Evolutionary conservation across 768 basidiomycete species (phyloP), one percentile per base, ranked within the genome.

Genomic region (Suillus brevipes): DNA sequence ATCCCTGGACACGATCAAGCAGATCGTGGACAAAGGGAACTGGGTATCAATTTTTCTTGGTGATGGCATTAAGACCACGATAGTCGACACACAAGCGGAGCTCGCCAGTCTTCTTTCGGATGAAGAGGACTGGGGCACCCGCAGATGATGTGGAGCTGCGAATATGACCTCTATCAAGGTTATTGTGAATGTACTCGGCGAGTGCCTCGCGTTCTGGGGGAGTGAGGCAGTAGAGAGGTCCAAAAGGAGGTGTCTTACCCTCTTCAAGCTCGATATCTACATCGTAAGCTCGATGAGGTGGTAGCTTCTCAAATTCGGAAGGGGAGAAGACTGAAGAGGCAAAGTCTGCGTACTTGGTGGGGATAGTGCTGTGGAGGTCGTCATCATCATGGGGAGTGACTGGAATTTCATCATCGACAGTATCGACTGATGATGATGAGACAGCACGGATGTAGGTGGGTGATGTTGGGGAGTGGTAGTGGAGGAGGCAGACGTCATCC

Each of bases 221-320:
- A 0, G 74, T 76, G 1, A 82, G 63, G 1, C 70, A 70, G 58
- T 82, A 83, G 6, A 82, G 68, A 4, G 74, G 74, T n/a, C 71
- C 74, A 9, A 70, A 66, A 0, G 72, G 69, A 0, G 76, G 75
- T 10, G 67, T 65, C 20, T 66, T 67, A 36, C 70, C 77, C 1
- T 72, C 69, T 20, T 74, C 72, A 4, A 80, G 66, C 23, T 80
- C 68, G 62, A 82, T 81, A 7, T 68, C 67, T 23, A 75, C 70
- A 60, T 83, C 80, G 70, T 77, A 81, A 0, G 69, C 66, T 1
- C 72, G 67, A 62, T 64, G 50, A 16, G 68, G 71, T 3, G 79
- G 77, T 1, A 82, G 75, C 16, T 69, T 70, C 23, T 76, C 68
- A 8, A 74, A 73, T n/a, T 73, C 63, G 5, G 50, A 45, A 4